These are phyloP conservation scores for Termitomyces sp. DNA, from an alignment of 768 basidiomycete genomes.

Conservation along the genomic window DNA sequence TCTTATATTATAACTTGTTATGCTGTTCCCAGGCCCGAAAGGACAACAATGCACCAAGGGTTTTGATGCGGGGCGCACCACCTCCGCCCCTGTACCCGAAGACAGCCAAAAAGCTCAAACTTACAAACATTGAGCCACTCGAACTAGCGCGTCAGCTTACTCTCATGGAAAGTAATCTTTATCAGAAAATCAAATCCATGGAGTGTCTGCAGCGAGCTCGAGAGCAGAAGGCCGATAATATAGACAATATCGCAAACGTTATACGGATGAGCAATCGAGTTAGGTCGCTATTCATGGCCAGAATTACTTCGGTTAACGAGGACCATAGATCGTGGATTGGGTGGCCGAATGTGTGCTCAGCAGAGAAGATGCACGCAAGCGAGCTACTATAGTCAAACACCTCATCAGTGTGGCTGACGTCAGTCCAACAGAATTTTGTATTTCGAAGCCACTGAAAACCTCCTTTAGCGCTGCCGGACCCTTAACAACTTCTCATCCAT, in stretches of 20 bases:
- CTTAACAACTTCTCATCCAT: conserved; percentile 97
- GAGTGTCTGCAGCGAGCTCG: conserved; percentile 87
- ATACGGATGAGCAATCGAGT: conserved; percentile 89
- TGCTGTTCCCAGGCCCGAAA: conserved; percentile 10
- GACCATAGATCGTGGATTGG: conserved; percentile 85
- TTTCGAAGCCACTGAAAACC: background rate
- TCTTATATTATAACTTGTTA: background rate
- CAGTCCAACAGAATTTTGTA: conserved; percentile 27
- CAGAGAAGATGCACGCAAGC: conserved; percentile 79
- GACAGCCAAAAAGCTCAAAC: conserved; percentile 66
- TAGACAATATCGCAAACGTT: conserved; percentile 83
- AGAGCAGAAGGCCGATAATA: conserved; percentile 67
- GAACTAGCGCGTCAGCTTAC: conserved; percentile 96
- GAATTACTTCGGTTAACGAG: background rate
- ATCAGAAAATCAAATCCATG: conserved; percentile 83
- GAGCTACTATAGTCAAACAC: conserved; percentile 82
- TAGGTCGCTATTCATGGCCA: conserved; percentile 19
- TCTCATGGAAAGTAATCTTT: conserved; percentile 83
- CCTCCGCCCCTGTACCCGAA: conserved; percentile 78
- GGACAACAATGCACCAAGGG: conserved; percentile 78
- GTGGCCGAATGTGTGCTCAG: conserved; percentile 79
- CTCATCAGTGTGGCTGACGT: conserved; percentile 92
- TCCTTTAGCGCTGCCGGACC: conserved; percentile 73
- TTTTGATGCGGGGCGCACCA: conserved; percentile 56
- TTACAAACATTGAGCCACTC: conserved; percentile 82